Evolutionary conservation across 331 rosid genomes (phyloP), one percentile per base, ranked within the genome.

Genomic region (Phaseolus coccineus): DNA sequence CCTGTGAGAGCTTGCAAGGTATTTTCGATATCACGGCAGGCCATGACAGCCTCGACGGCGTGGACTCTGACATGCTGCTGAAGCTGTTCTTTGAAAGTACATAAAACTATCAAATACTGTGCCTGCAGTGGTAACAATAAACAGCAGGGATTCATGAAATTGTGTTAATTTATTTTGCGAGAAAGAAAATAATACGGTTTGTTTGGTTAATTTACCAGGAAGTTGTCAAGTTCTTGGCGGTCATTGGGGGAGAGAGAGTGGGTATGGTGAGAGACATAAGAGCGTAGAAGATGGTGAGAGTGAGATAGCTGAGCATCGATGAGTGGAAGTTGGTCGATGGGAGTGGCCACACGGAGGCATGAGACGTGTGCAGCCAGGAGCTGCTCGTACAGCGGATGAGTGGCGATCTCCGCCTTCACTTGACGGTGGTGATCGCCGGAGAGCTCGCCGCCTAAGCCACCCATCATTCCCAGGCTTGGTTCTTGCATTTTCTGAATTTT

Each of bases 41-140:
- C 98, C 96, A 96, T 87, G 81, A 96, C 99, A 55, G 99, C 99
- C 83, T 96, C 99, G 24, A 96, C 97, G 46, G 99, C 99, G 77
- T 96, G 99, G 75, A 93, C 94, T 84, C 96, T 87, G 63, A 96
- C 97, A 90, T 96, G 99, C 47, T 96, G 96, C 58, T 93, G 99
- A 83, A 96, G 99, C 75, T 96, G 99, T 40, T 96, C 99, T 85
- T 96, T 96, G 85, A 93, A 96, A 39, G 83, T 84, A 76, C 96
- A 93, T 83, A 96, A 62, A 31, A 96, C 90, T 69, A 93, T 77
- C 92, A 93, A 84, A 69, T 96, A 96, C 64, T 96, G 98, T 44
- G 89, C 93, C 99, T 96, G 90, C 57, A 76, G 4, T n/a, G 30
- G 35, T 27, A 66, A 66, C 30, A 37, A 0, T 2, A 12, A 33